Base-by-base conservation (phyloP, 2,329 filamentous ascomycete genomes). In the Periconia macrospinosa region DNA sequence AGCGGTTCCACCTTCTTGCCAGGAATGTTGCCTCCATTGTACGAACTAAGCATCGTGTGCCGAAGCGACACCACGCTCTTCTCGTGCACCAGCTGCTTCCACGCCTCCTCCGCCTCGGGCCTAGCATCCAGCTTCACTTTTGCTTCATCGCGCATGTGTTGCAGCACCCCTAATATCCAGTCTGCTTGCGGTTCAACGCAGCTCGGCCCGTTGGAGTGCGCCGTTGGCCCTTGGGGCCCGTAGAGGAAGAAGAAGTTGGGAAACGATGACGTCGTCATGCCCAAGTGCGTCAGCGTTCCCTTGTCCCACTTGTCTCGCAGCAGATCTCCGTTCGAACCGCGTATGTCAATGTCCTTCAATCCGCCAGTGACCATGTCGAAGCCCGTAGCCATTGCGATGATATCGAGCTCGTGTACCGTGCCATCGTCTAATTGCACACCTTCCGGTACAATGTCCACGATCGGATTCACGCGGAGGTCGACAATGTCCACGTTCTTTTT, bases 401-500 rank as follows among this genome's bases (percentile, higher is more conserved):
- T 55, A 41, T 76, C 73, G 42, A 75, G 65, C 18, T 75, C 69
- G 30, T 67, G 62, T 30, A 60, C 50, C 46, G 57, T 59, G 15
- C 71, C 73, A 41, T 76, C 67, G 6, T 56, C 54, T 0, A 68
- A 74, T 10, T 49, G 50, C 14, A 75, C 61, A 11, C 73, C 73
- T 7, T 58, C 66, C 7, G 57, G 61, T 8, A 60, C 61, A 20
- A 74, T 57, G 10, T 58, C 54, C 11, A 55, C 52, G 45, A 76
- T 68, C 0, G 74, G 69, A 19, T 67, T 72, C 15, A 47, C 40
- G 14, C 54, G 56, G 53, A 76, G 62, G 54, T 76, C 68, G 37
- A 76, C 61, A 23, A 77, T 56, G 40, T 65, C 60, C 17, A 75
- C 72, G 41, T 77, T 69, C 10, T 66, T 59, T 27, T 61, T 62